Evolutionary conservation across 495 filamentous ascomycete species (phyloP), one percentile per base, ranked within the genome.

Genomic region (Bombardia bombarda): DNA sequence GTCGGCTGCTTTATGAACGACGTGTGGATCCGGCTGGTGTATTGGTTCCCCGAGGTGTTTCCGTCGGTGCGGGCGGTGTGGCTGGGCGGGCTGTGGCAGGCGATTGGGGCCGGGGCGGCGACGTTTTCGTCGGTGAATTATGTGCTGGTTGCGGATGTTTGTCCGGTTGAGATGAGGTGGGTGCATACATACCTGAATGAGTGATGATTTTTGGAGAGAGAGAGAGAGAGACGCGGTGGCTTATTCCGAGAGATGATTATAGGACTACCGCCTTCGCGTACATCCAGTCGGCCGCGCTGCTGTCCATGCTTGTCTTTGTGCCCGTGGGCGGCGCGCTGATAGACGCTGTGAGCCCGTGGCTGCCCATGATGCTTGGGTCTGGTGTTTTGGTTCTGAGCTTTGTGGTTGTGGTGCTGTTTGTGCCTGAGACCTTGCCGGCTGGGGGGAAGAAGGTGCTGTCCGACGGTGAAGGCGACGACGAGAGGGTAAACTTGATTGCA

Each of bases 61-160:
- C 73, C 74, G 0, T n/a, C n/a, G n/a, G 36, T 76, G 16, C 68
- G 70, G 14, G 51, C 46, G 7, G 56, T 75, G 16, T 80, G 75
- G 78, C 47, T 75, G 8, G 69, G 69, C 4, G 68, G 70, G 7
- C 32, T 78, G 38, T 62, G 65, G 13, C 67, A 63, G 51, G 40
- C 74, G 22, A 51, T 79, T 20, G 76, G 77, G 5, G 77, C 74
- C 23, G 74, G 74, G 0, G 60, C 61, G 0, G 67, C 68, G 3
- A 69, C 75, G 3, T 57, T 63, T 0, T 57, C 66, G 36, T 67
- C 69, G 0, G 61, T 77, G 23, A 62, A 71, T 30, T 78, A 65
- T 62, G 73, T 72, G 1, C 67, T 78, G 57, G 67, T 77, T 53
- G 61, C 72, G 0, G 75, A 80, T 52, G 66, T 80, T 6, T 72